These are phyloP conservation scores for Comarum palustre DNA, from an alignment of 306 rosid genomes.

Conservation along the genomic window DNA sequence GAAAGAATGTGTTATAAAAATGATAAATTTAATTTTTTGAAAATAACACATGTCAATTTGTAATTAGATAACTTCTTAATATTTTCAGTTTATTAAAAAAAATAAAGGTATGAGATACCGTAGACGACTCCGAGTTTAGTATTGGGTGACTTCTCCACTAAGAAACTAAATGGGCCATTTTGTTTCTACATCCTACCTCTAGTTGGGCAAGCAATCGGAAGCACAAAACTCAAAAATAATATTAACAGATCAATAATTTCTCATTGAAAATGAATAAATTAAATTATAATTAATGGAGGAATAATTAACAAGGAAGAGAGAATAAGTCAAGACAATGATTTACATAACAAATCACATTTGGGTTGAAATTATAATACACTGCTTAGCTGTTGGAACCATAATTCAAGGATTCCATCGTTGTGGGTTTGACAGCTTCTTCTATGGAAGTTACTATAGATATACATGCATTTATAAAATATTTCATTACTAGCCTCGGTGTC, in stretches of 20 bases:
- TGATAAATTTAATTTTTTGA: no score
- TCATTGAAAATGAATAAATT: not conserved
- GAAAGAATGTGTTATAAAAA: no score
- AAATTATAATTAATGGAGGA: not conserved
- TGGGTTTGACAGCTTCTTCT: slow-evolving; percentile 1
- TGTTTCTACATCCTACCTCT: not conserved
- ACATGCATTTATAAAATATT: not conserved
- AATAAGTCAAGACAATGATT: not conserved
- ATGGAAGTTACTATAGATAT: not conserved
- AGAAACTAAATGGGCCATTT: not conserved
- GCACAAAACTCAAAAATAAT: no score
- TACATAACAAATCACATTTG: not conserved
- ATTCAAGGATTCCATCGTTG: slow-evolving; percentile 1
- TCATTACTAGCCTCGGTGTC: not conserved
- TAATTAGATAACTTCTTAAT: no score
- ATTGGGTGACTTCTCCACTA: not conserved
- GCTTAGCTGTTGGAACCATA: not conserved
- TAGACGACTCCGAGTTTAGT: no score
- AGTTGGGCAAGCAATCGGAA: not conserved
- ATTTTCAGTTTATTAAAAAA: no score
- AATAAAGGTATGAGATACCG: no score
- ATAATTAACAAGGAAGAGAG: not conserved
- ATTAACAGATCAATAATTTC: not conserved
- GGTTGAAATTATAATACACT: not conserved
- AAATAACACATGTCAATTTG: no score